These are phyloP conservation scores for Pleoardoris graminearum DNA, from an alignment of 2,329 filamentous ascomycete genomes.

Conservation along the genomic window DNA sequence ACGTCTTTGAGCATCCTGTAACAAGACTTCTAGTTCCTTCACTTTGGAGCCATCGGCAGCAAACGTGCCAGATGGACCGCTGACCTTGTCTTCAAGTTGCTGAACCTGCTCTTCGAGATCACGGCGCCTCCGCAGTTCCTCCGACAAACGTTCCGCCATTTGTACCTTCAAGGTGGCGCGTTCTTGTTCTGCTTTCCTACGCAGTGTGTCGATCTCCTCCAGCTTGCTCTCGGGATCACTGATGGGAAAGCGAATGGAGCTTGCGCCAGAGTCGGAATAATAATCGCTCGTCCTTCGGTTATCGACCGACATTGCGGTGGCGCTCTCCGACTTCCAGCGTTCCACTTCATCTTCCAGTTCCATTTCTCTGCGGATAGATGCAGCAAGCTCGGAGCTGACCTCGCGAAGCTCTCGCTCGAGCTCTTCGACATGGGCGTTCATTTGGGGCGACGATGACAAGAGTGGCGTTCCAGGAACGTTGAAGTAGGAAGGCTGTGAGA, in stretches of 20 bases:
- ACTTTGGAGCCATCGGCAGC: slow-evolving; percentile 56
- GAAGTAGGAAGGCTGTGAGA: slow-evolving; percentile 47
- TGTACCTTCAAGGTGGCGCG: slow-evolving; percentile 85
- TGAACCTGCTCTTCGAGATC: slow-evolving; percentile 83
- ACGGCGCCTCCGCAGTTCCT: slow-evolving; percentile 76
- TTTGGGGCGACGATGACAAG: slow-evolving; percentile 48
- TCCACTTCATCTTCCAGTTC: slow-evolving; percentile 95
- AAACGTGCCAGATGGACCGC: slow-evolving; percentile 35
- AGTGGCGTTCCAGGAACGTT: slow-evolving; percentile 53
- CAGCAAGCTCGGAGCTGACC: slow-evolving; percentile 88
- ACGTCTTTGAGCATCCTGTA: slow-evolving; percentile 81
- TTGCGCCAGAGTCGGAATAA: slow-evolving; percentile 93
- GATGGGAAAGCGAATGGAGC: slow-evolving; percentile 74
- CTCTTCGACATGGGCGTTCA: slow-evolving; percentile 71
- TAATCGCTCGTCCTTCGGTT: slow-evolving; percentile 91
- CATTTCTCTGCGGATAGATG: slow-evolving; percentile 92
- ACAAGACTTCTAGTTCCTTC: slow-evolving; percentile 75
- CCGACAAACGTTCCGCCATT: slow-evolving; percentile 81
- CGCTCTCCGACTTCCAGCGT: slow-evolving; percentile 75
- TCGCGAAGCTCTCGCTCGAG: slow-evolving; percentile 93
- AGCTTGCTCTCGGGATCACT: slow-evolving; percentile 61
- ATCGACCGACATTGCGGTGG: slow-evolving; percentile 57
- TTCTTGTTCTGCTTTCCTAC: slow-evolving; percentile 85
- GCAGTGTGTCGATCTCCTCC: slow-evolving; percentile 79
- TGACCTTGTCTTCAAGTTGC: slow-evolving; percentile 74